phyloP scores from a whole-genome alignment of 139 green algal species.

The Chlorella sp. region DNA sequence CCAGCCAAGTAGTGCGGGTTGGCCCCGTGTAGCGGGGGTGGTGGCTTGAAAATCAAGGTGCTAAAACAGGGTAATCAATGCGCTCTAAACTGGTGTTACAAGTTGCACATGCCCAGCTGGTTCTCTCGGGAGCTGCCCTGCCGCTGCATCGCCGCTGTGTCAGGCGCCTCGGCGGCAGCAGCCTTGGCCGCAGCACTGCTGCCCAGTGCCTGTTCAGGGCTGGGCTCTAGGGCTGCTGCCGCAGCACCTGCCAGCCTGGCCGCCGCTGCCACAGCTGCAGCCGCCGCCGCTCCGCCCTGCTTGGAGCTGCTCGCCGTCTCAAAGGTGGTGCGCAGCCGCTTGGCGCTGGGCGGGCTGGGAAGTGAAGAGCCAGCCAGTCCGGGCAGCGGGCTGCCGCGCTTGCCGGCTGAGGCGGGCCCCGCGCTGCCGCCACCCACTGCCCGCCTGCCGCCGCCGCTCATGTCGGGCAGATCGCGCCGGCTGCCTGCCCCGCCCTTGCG shows the following conservation, averaged over 20 bases:
- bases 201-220: not conserved
- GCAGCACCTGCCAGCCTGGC: not conserved
- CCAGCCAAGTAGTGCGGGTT: no score
- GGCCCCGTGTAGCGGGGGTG: no score
- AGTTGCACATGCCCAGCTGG: not conserved
- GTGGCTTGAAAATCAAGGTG: no score
- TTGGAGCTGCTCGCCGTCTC: not conserved
- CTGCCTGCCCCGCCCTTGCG: not conserved
- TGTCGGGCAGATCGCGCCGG: not conserved
- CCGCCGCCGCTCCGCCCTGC: not conserved
- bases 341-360: not conserved
- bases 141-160: not conserved
- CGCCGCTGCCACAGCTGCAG: not conserved
- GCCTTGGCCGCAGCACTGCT: no score
- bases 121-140: not conserved
- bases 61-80: no score
- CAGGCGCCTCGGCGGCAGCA: no score
- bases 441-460: not conserved
- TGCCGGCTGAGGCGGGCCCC: not conserved
- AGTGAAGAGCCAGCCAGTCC: conserved; percentile 2
- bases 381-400: not conserved
- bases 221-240: not conserved
- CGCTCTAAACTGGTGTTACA: not conserved
- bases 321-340: conserved; percentile 14
- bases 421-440: not conserved